Percentiles rank a stretch among this genome's conserved stretches.
Conservation (phyloP, 2,329 filamentous ascomycete species). For the Nothophaeocryptopus gaeumannii region DNA sequence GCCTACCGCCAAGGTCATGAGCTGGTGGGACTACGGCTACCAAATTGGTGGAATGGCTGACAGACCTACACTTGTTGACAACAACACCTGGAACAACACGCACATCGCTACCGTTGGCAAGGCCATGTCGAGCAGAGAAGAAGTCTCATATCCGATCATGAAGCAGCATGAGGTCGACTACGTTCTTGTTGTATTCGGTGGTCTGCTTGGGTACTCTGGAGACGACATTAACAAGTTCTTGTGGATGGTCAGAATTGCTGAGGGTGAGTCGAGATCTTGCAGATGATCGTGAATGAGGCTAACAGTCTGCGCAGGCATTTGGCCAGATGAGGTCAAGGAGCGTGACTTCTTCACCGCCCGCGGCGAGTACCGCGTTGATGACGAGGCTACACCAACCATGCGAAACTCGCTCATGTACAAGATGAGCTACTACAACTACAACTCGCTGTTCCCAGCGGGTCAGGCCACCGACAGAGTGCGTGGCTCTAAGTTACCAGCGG, state of each 20-base stretch:
- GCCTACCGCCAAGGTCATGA: constrained; percentile 96
- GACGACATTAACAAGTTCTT: constrained; percentile 99
- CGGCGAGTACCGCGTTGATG: constrained; percentile 93
- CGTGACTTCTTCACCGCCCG: constrained; percentile 90
- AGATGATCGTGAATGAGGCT: neutral
- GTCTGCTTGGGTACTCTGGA: constrained; percentile 91
- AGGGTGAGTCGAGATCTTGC: constrained; percentile 55
- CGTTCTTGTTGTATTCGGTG: constrained; percentile 95
- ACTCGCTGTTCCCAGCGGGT: constrained; percentile 83
- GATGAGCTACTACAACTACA: constrained; percentile 99
- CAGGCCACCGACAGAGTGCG: constrained; percentile 90
- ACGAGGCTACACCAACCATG: constrained; percentile 93
- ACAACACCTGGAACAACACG: constrained; percentile 99
- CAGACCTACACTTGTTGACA: constrained; percentile 92
- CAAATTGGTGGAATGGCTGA: constrained; percentile 99
- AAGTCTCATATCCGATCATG: constrained; percentile 98
- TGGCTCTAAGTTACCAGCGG: constrained; percentile 72
- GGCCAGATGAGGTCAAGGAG: constrained; percentile 98
- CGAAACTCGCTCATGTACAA: constrained; percentile 99
- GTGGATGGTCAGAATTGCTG: constrained; percentile 99
- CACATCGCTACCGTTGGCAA: constrained; percentile 99
- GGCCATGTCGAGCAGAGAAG: constrained; percentile 95
- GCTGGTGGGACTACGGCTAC: constrained; percentile 99
- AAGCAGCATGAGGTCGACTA: constrained; percentile 98
- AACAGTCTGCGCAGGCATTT: constrained; percentile 58